Evolutionary conservation across 768 basidiomycete species (phyloP), one percentile per base, ranked within the genome.

Genomic region (Mycena galopus): DNA sequence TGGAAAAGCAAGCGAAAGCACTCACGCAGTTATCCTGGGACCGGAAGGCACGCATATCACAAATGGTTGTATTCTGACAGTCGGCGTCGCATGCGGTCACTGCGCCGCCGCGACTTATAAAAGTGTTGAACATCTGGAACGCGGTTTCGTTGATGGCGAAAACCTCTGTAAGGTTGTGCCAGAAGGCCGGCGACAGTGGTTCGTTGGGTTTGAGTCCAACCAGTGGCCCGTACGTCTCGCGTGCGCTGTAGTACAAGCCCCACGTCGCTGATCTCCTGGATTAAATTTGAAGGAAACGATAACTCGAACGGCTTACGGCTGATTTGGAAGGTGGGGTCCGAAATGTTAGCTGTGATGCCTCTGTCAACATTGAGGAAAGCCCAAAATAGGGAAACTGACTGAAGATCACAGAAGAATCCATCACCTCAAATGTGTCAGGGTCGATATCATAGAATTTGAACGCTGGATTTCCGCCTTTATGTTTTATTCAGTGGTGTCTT

Each of bases 381-480:
- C 2, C 17, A 5, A 25, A 37, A 58, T 16, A 23, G 23, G 12
- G 23, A 25, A n/a, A 74, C 81, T 35, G n/a, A 83, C 84, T 77
- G 64, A 80, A 80, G 65, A 79, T 80, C 0, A 81, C 82, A 23
- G 75, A 73, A 14, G 70, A 63, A 60, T 86, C 84, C 80, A 86
- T 82, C 44, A 86, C 75, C 65, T 84, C 85, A 59, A 80, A 84
- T 3, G 85, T 85, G 64, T 82, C 83, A 23, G 84, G 84, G 69
- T 86, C 86, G 55, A 86, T 73, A 42, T 84, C 83, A 73, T 86
- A 86, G 1, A 85, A 70, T 32, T 84, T 81, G 78, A 81, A 86
- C 50, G 79, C 83, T 32, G 77, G 85, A 77, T 82, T 86, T 66
- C 79, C 82, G 60, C 81, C 81, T 82, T 35, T 50, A 23, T 25